phyloP scores from a whole-genome alignment of 805 yeast genomes.

The Ogataea zsoltii region DNA sequence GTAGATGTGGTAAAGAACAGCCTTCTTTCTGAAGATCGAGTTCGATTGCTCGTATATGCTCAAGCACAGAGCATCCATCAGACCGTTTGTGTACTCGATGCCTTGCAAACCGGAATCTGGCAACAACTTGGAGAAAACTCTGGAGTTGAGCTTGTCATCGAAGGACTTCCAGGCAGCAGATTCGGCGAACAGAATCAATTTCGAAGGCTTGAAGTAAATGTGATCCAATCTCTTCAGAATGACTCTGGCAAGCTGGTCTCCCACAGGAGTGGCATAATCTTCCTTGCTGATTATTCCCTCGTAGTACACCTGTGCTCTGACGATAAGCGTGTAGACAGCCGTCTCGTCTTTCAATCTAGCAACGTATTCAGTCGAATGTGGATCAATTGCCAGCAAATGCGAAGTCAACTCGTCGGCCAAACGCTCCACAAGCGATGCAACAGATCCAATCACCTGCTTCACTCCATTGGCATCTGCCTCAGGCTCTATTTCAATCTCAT shows the following conservation, averaged over 20 bases:
- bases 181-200: slow-evolving; percentile 70
- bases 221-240: slow-evolving; percentile 86
- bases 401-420: slow-evolving; percentile 91
- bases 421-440: slow-evolving; percentile 86
- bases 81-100: slow-evolving; percentile 46
- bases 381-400: slow-evolving; percentile 86
- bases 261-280: slow-evolving; percentile 43
- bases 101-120: slow-evolving; percentile 30
- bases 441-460: slow-evolving; percentile 76
- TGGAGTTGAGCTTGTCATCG: slow-evolving; percentile 36
- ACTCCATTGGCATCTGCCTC: slow-evolving; percentile 64
- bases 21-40: slow-evolving; percentile 73
- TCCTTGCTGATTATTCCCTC: slow-evolving; percentile 58
- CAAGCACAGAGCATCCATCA: slow-evolving; percentile 66
- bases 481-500: slow-evolving; percentile 76
- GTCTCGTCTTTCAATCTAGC: slow-evolving; percentile 88
- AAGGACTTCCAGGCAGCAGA: slow-evolving; percentile 68
- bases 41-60: slow-evolving; percentile 68
- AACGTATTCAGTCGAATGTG: slow-evolving; percentile 92
- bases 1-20: slow-evolving; percentile 82
- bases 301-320: slow-evolving; percentile 84
- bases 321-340: slow-evolving; percentile 67
- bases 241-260: slow-evolving; percentile 69
- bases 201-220: slow-evolving; percentile 86
- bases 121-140: slow-evolving; percentile 34